Evolutionary conservation across 371 early-diverging fungal genomes (phyloP), one percentile per base, ranked within the genome.

Genomic region (Fennellomyces sp.): DNA sequence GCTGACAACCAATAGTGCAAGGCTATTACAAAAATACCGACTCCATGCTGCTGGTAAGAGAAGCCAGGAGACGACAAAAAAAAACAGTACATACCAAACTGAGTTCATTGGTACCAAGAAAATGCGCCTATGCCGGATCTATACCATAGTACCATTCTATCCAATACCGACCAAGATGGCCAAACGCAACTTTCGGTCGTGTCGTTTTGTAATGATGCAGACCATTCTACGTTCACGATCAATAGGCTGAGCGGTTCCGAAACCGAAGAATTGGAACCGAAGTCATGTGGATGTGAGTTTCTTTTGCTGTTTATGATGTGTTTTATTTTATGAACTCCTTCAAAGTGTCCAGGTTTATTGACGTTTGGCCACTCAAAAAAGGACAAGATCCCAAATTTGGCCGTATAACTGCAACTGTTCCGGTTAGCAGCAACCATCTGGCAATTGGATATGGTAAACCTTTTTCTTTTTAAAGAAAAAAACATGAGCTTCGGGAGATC

Each of bases 361-460:
- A 66, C 30, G 59, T 73, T 19, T 82, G 77, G 79, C 76, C 77
- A 10, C 45, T 73, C 2, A 48, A 65, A 10, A 39, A 70, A 5
- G 57, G 68, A 21, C 28, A 61, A 8, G 66, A 70, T 31, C 60
- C 68, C n/a, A 58, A 50, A 12, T 63, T 57, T 61, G 81, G 73
- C 2, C 38, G 60, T 21, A 73, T 85, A 38, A 84, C 84, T 0
- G 69, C 68, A n/a, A 78, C 84, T 0, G 62, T 70, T 11, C 81
- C 80, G 45, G 72, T 85, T 3, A 75, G 74, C 56, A 80, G 80
- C 31, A 79, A 75, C 17, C 67, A 79, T 51, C 67, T 84, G 29
- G 88, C 88, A 1, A 62, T 85, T 36, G 88, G 86, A 1, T 79
- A 76, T 52, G 84, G 87, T 83, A 73, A 61, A 60, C 38, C 11